A percentile compares a stretch with the other conserved stretches of the same genome.
Evolutionary conservation across 257 asterid species (phyloP).

Genomic region (Plectranthus barbatus): DNA sequence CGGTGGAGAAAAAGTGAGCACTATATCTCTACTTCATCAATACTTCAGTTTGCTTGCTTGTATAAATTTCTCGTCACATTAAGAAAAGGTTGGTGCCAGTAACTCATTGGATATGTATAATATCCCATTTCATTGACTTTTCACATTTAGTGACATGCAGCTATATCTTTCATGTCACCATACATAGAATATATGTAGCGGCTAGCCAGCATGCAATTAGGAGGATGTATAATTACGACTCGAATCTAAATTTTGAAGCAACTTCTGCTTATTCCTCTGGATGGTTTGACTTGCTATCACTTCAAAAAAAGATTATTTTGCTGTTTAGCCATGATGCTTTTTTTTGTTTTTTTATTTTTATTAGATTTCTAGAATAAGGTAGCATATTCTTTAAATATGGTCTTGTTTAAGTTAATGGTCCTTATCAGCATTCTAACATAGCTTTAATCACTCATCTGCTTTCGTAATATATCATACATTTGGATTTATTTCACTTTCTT

Average conservation of each 20-base stretch:
- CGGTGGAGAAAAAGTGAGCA: constrained; percentile 54
- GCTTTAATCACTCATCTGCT: background rate
- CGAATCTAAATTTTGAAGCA: background rate
- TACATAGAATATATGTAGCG: background rate
- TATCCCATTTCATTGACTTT: background rate
- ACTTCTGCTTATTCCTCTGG: background rate
- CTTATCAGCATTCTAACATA: background rate
- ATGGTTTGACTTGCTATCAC: background rate
- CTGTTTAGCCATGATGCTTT: background rate
- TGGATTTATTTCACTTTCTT: background rate
- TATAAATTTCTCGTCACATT: background rate
- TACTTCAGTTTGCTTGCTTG: background rate
- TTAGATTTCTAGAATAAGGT: background rate
- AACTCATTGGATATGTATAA: background rate
- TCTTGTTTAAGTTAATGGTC: background rate
- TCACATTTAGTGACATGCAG: constrained; percentile 1
- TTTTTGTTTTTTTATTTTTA: too few relatives aligned
- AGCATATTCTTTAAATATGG: background rate
- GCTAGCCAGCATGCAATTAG: background rate
- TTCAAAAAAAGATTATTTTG: background rate
- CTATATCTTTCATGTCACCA: background rate
- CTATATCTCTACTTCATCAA: background rate
- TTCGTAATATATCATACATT: background rate
- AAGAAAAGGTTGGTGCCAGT: background rate
- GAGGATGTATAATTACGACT: background rate